These are phyloP conservation scores for Candida corydali DNA, from an alignment of 805 yeast genomes.

Conservation along the genomic window DNA sequence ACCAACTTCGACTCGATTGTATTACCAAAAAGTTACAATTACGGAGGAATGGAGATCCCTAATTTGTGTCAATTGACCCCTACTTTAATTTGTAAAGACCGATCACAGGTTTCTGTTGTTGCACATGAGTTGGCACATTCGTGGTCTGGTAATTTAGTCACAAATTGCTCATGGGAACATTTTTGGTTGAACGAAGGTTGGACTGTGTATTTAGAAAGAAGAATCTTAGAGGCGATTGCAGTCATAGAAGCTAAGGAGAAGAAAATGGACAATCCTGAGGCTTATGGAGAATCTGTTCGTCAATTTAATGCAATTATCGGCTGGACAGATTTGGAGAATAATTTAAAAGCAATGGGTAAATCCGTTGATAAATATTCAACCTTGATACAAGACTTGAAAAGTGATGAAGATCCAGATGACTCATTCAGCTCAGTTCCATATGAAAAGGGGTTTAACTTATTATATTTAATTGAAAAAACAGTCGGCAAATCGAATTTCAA, in stretches of 20 bases:
- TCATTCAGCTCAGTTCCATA: conserved; percentile 85
- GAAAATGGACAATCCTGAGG: conserved; percentile 7
- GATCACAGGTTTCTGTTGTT: conserved; percentile 81
- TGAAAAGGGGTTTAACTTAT: conserved; percentile 82
- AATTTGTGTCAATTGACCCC: conserved; percentile 90
- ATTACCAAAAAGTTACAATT: conserved; percentile 74
- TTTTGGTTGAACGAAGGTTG: conserved; percentile 96
- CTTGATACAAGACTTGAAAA: conserved; percentile 68
- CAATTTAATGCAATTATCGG: conserved; percentile 85
- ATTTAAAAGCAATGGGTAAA: conserved; percentile 63
- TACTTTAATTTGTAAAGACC: conserved; percentile 78
- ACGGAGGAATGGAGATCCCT: conserved; percentile 95
- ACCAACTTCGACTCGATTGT: conserved; percentile 74
- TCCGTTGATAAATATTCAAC: conserved; percentile 49
- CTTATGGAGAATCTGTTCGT: conserved; percentile 70
- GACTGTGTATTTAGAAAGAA: conserved; percentile 88
- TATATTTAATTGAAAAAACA: conserved; percentile 66
- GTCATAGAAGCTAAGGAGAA: conserved; percentile 7
- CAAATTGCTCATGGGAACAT: conserved; percentile 89
- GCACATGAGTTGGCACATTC: conserved; percentile 94
- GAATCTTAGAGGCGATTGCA: conserved; percentile 64
- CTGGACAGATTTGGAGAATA: conserved; percentile 73
- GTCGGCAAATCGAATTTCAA: conserved; percentile 65
- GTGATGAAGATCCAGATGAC: conserved; percentile 80
- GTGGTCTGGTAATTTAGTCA: conserved; percentile 89